Evolutionary conservation across 2,329 filamentous ascomycete genomes (phyloP).

Genomic region (Aschersonia sp.): DNA sequence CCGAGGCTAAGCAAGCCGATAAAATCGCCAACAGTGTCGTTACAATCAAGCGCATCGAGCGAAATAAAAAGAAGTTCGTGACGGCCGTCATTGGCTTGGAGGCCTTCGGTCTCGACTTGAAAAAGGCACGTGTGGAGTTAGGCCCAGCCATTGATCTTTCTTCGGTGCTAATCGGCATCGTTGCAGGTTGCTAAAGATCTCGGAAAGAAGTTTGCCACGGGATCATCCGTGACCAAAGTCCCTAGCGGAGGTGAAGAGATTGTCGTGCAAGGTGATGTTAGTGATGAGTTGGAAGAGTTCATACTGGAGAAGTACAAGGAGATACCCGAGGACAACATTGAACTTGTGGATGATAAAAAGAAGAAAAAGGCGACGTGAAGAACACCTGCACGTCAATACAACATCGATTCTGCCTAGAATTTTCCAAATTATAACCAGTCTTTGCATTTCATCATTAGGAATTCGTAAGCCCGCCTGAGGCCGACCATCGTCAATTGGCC

Average conservation of each 20-base stretch:
- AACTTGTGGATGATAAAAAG: constrained; percentile 92
- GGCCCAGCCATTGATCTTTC: background rate
- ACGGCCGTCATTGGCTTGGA: constrained; percentile 87
- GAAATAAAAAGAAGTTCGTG: constrained; percentile 95
- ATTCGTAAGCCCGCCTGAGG: background rate
- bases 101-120: constrained; percentile 79
- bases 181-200: constrained; percentile 71
- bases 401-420: background rate
- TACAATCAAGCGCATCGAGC: constrained; percentile 90
- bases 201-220: constrained; percentile 97
- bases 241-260: constrained; percentile 85
- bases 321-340: constrained; percentile 90
- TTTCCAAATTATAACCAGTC: background rate
- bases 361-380: constrained; percentile 38
- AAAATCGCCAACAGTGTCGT: constrained; percentile 72
- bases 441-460: background rate
- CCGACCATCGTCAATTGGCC: background rate
- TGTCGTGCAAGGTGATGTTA: constrained; percentile 93
- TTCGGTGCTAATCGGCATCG: background rate
- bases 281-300: constrained; percentile 87
- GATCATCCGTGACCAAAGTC: constrained; percentile 80
- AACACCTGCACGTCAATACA: background rate
- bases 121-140: constrained; percentile 44
- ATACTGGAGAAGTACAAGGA: constrained; percentile 77
- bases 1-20: constrained; percentile 70